These are phyloP conservation scores for Rhodotorula sp. DNA, from an alignment of 1,284 basidiomycete species.

Conservation along the genomic window DNA sequence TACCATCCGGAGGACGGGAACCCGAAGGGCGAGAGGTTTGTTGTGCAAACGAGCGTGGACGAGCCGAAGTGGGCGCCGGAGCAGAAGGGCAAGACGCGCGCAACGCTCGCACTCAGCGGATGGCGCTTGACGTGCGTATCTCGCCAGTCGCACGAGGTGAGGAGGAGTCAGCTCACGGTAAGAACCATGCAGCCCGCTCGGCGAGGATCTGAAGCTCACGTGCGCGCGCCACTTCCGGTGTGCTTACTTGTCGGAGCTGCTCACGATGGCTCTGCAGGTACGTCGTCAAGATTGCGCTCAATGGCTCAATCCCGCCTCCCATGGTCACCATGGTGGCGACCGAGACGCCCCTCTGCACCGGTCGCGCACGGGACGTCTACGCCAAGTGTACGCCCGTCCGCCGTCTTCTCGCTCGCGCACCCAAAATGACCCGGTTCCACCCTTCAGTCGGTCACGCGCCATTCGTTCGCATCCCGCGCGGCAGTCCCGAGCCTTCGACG, in stretches of 20 bases:
- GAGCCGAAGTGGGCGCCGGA: constrained; percentile 23
- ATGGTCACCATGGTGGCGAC: constrained; percentile 30
- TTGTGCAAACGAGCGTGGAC: constrained; percentile 33
- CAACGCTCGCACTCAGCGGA: constrained; percentile 29
- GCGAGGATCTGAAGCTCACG: constrained; percentile 24
- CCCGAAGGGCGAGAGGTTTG: constrained; percentile 9
- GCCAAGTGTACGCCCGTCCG: constrained; percentile 1
- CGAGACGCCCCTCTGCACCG: constrained; percentile 35
- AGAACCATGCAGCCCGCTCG: constrained; percentile 16
- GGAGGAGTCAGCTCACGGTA: not conserved
- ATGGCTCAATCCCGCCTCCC: constrained; percentile 28
- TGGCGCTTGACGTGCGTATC: constrained; percentile 27
- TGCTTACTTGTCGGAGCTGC: not conserved
- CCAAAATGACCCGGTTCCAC: not conserved
- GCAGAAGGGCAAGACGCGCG: constrained; percentile 34
- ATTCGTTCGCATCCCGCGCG: constrained; percentile 8
- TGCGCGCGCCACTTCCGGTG: not conserved
- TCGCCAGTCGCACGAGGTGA: too few relatives aligned
- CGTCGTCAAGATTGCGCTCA: constrained; percentile 36
- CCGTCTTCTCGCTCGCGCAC: too few relatives aligned
- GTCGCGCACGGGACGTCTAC: constrained; percentile 6
- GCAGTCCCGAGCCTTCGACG: constrained; percentile 8
- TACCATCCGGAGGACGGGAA: constrained; percentile 6
- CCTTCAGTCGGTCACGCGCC: constrained; percentile 34
- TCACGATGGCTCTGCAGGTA: not conserved